phyloP scores from a whole-genome alignment of 2,329 filamentous ascomycete species.

The Fusarium haematococcum region DNA sequence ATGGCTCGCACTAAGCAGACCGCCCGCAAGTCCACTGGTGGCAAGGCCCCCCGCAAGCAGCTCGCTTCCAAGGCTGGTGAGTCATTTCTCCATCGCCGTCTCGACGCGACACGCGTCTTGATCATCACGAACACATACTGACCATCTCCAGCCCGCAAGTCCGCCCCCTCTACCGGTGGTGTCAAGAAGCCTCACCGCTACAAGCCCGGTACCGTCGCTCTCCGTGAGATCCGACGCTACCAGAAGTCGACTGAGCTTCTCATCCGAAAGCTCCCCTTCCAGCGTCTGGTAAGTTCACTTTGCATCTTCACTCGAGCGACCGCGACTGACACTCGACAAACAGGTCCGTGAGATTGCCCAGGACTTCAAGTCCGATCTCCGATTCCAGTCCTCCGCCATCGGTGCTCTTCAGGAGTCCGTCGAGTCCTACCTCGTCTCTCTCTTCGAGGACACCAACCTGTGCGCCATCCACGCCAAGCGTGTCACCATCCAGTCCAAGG shows the following conservation, averaged over 20 bases:
- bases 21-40: conserved; percentile 82
- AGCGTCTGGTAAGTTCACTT: conserved; percentile 77
- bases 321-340: conserved; percentile 20
- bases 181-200: conserved; percentile 95
- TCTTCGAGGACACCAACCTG: conserved; percentile 98
- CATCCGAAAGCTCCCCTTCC: conserved; percentile 97
- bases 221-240: conserved; percentile 98
- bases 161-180: conserved; percentile 94
- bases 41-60: conserved; percentile 91
- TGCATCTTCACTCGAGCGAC: not conserved
- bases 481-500: conserved; percentile 97
- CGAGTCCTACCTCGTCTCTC: conserved; percentile 97
- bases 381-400: conserved; percentile 98
- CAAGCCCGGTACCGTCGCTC: conserved; percentile 94
- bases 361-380: conserved; percentile 94
- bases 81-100: conserved; percentile 14
- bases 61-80: conserved; percentile 93
- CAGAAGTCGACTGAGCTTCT: conserved; percentile 97
- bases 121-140: conserved; percentile 10
- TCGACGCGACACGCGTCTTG: conserved; percentile 29
- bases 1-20: conserved; percentile 77
- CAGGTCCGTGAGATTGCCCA: conserved; percentile 93
- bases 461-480: conserved; percentile 99
- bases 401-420: conserved; percentile 98
- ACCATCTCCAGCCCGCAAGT: conserved; percentile 78